Base-by-base conservation (phyloP, 495 filamentous ascomycete species). In the Durotheca rogersii region DNA sequence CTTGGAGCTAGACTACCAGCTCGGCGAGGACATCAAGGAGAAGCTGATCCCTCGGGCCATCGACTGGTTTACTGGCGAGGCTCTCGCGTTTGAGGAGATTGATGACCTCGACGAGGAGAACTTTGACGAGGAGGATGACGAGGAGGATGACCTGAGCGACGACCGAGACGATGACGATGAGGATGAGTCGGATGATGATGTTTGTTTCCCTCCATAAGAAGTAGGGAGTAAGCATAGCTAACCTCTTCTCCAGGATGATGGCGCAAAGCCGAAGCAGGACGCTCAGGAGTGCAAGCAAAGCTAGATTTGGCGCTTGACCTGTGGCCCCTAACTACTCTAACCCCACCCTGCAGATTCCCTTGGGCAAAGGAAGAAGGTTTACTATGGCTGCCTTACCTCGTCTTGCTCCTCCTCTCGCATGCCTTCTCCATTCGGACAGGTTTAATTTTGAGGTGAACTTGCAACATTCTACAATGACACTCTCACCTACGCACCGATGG, bases 221-320 rank as follows among this genome's bases (percentile, higher is more conserved):
- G 23, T 53, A 12, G 58, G 53, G 60, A 20, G 25, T 6, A 29
- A 15, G 12, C 1, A 21, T 41, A 49, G 46, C 60, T 67, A 64
- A 72, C 67, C 69, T 57, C 68, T 55, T 38, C 19, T 53, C 17
- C 59, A 98, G 94, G 90, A 96, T 71, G 94, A 95, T 67, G 82
- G 82, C 41, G 84, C 88, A 53, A 96, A 97, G 82, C 92, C 94
- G 32, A 97, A 96, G 82, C 91, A 96, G 71, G 94, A 99, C 75
- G 86, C 94, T 52, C 89, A 93, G 52, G 94, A 99, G 77, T 99
- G 94, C 87, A 99, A 97, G 80, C 94, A 97, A 78, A 97, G 90
- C 75, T 99, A 84, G 77, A 81, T 39, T 15, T 38, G 33, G 49
- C 14, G 32, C 23, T 20, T 42, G 14, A 54, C 36, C 14, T 12